These are phyloP conservation scores for Russula foetens DNA, from an alignment of 768 basidiomycete species.

Conservation along the genomic window DNA sequence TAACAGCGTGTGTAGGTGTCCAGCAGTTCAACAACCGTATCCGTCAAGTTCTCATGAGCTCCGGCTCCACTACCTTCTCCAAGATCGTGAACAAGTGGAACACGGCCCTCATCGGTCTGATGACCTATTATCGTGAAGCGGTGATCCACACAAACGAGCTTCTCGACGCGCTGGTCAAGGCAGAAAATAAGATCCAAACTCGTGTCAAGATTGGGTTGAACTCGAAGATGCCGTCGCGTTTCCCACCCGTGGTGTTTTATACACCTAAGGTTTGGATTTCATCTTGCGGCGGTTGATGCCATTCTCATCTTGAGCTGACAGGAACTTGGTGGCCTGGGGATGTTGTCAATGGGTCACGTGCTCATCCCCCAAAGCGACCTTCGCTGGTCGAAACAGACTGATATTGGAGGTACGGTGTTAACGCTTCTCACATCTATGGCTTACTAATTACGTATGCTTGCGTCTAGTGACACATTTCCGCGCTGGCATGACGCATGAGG, in stretches of 20 bases:
- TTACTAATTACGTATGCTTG: neutral
- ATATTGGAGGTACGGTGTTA: conserved; percentile 63
- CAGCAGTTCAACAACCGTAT: conserved; percentile 98
- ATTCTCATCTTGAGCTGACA: conserved; percentile 22
- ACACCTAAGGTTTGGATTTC: conserved; percentile 65
- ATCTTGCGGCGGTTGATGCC: neutral
- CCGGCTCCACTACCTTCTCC: conserved; percentile 96
- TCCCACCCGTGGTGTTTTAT: conserved; percentile 95
- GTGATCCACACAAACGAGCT: conserved; percentile 97
- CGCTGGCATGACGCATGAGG: conserved; percentile 95
- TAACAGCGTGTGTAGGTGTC: conserved; percentile 44
- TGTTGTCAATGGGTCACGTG: conserved; percentile 99
- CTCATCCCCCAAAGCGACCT: conserved; percentile 97
- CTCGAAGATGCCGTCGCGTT: conserved; percentile 99
- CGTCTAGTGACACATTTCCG: conserved; percentile 90
- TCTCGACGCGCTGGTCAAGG: conserved; percentile 92
- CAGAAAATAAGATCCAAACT: conserved; percentile 99
- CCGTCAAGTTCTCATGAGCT: conserved; percentile 95
- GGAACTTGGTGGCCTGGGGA: conserved; percentile 96
- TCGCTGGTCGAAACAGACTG: conserved; percentile 97
- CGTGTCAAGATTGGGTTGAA: conserved; percentile 99
- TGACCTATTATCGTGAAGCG: conserved; percentile 98
- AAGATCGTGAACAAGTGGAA: conserved; percentile 99
- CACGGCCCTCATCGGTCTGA: conserved; percentile 88
- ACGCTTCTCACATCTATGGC: neutral